These are phyloP conservation scores for Metarhizium anisopliae DNA, from an alignment of 2,329 filamentous ascomycete genomes.

Conservation along the genomic window DNA sequence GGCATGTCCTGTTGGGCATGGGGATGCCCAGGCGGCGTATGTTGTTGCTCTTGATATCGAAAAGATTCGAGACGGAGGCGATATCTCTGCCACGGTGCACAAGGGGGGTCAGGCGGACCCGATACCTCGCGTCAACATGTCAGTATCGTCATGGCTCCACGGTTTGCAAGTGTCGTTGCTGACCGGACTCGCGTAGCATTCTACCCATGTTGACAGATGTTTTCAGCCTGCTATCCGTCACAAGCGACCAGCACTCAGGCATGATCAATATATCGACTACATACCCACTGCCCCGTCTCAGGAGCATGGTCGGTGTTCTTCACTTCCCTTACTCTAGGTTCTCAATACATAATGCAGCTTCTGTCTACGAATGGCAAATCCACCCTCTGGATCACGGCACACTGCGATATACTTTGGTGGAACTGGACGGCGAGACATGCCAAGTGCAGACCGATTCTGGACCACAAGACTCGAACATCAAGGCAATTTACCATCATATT, in stretches of 20 bases:
- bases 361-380: conserved; percentile 5
- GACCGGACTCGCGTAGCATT: not conserved
- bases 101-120: not conserved
- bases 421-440: too few relatives aligned
- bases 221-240: conserved; percentile 1
- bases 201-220: conserved; percentile 2
- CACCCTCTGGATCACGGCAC: conserved; percentile 4
- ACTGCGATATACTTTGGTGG: conserved; percentile 5
- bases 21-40: not conserved
- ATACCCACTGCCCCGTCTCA: not conserved
- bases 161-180: not conserved
- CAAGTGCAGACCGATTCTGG: too few relatives aligned
- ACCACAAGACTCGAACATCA: too few relatives aligned
- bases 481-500: too few relatives aligned
- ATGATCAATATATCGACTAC: not conserved
- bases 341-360: not conserved
- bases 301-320: not conserved
- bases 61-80: not conserved
- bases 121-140: not conserved
- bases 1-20: not conserved
- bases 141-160: not conserved
- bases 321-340: conserved; percentile 4
- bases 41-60: not conserved
- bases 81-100: conserved; percentile 2
- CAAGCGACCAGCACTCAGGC: not conserved